Evolutionary conservation across 192 early-diverging fungal genomes (phyloP).

Genomic region (Kickxella alabastrina): DNA sequence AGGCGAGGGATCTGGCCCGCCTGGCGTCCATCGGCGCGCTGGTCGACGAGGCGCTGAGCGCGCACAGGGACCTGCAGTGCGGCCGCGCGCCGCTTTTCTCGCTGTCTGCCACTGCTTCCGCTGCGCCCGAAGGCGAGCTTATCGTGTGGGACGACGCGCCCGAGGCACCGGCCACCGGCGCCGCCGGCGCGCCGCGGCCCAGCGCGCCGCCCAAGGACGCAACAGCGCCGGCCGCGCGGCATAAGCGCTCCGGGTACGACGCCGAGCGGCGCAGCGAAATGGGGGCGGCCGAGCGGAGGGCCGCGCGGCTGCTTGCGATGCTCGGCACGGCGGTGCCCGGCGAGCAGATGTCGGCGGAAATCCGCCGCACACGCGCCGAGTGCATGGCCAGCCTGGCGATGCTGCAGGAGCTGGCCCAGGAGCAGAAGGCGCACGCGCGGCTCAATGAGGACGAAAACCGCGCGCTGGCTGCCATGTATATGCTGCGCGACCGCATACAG

Average conservation of each 20-base stretch:
- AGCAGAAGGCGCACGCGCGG: conserved; percentile 54
- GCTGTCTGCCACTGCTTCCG: conserved; percentile 1
- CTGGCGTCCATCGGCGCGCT: conserved; percentile 41
- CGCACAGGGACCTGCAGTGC: conserved; percentile 23
- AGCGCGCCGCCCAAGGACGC: conserved; percentile 8
- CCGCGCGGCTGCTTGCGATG: background rate
- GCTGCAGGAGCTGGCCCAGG: conserved; percentile 44
- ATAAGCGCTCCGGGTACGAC: conserved; percentile 13
- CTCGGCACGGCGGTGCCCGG: background rate
- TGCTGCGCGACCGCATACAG: conserved; percentile 13
- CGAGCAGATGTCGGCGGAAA: conserved; percentile 1
- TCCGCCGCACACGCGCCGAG: background rate
- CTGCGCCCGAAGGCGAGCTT: background rate
- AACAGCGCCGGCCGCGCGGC: background rate
- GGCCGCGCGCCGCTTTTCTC: conserved; percentile 23
- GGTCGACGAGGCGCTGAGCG: conserved; percentile 34
- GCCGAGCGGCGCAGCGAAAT: conserved; percentile 12
- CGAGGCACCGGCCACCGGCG: background rate
- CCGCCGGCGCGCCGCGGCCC: background rate
- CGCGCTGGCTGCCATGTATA: conserved; percentile 26
- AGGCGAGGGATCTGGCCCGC: conserved; percentile 25
- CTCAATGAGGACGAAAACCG: conserved; percentile 56
- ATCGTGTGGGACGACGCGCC: background rate
- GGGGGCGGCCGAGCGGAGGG: conserved; percentile 4
- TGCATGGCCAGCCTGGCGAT: conserved; percentile 29